Conservation (phyloP, 1,284 basidiomycete genomes). For the Cutaneotrichosporon cavernicola region DNA sequence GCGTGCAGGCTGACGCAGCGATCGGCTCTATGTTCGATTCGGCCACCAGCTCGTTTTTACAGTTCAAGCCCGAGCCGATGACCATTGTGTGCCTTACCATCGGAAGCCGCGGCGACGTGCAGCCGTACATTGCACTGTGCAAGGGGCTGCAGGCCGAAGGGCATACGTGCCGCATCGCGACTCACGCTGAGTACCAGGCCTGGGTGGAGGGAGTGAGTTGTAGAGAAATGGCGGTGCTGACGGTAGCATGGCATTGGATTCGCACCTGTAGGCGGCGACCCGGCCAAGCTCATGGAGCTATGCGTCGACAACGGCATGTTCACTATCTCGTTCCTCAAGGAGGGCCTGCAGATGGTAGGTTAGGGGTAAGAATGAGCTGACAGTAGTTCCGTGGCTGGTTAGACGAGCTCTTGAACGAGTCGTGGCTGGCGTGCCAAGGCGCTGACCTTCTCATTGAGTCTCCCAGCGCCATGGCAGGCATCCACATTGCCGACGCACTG, state of each 20-base stretch:
- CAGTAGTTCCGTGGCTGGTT: conserved; percentile 71
- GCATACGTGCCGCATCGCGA: conserved; percentile 60
- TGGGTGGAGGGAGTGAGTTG: conserved; percentile 66
- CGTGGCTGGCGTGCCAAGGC: conserved; percentile 69
- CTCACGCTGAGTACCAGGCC: conserved; percentile 63
- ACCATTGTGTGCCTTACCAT: conserved; percentile 92
- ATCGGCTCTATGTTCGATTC: conserved; percentile 75
- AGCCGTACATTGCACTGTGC: conserved; percentile 57
- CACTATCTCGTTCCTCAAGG: conserved; percentile 88
- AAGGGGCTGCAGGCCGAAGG: conserved; percentile 66
- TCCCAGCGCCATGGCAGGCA: conserved; percentile 74
- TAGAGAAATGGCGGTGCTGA: conserved; percentile 8
- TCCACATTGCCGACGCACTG: conserved; percentile 77
- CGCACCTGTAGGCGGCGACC: conserved; percentile 80
- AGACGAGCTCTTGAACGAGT: conserved; percentile 66
- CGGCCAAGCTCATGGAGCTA: conserved; percentile 63
- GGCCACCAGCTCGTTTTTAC: conserved; percentile 86
- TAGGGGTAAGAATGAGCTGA: conserved; percentile 8
- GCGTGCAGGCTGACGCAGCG: not conserved
- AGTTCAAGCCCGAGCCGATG: conserved; percentile 84
- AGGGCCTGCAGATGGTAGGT: conserved; percentile 76
- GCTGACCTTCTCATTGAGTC: conserved; percentile 67
- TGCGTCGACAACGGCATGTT: conserved; percentile 97
- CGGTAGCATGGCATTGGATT: conserved; percentile 85
- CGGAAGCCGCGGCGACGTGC: conserved; percentile 59